phyloP scores from a whole-genome alignment of 2,329 filamentous ascomycete species.

The Immersiporthe knoxdaviesiana region DNA sequence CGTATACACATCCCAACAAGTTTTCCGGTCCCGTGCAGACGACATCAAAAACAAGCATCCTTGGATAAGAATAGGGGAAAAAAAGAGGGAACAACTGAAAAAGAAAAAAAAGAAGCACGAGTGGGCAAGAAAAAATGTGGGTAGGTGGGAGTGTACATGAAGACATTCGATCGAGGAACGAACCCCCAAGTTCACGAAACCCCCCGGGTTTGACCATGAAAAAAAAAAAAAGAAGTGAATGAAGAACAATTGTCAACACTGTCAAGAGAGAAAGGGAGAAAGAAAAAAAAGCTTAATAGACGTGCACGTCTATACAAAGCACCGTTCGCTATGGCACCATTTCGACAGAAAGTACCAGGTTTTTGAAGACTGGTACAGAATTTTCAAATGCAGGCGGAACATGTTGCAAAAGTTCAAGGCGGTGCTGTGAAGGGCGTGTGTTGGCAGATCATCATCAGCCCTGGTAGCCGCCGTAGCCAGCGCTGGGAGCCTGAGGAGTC shows the following conservation, averaged over 20 bases:
- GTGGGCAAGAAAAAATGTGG: slow-evolving; percentile 14
- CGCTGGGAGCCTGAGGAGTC: slow-evolving; percentile 57
- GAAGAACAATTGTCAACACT: slow-evolving; percentile 14
- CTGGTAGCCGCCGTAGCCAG: slow-evolving; percentile 67
- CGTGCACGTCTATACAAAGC: background rate
- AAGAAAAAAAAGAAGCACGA: no score
- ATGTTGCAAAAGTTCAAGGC: background rate
- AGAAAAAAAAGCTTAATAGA: slow-evolving; percentile 10
- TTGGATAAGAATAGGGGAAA: slow-evolving; percentile 23
- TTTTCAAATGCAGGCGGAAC: background rate
- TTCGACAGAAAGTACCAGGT: background rate
- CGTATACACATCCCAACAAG: slow-evolving; percentile 32
- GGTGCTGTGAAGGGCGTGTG: background rate
- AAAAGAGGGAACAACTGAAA: slow-evolving; percentile 21
- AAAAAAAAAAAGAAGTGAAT: no score
- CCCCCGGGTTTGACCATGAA: background rate
- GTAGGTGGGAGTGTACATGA: slow-evolving; percentile 3
- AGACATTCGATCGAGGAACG: background rate
- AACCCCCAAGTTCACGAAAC: background rate
- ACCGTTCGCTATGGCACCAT: slow-evolving; percentile 13
- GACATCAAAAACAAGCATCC: slow-evolving; percentile 8
- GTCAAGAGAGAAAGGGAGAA: slow-evolving; percentile 4
- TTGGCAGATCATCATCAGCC: slow-evolving; percentile 46
- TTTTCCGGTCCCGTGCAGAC: slow-evolving; percentile 21
- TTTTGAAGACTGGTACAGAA: slow-evolving; percentile 1